Base-by-base conservation (phyloP, 768 basidiomycete genomes). In the Cytidiella melzeri region DNA sequence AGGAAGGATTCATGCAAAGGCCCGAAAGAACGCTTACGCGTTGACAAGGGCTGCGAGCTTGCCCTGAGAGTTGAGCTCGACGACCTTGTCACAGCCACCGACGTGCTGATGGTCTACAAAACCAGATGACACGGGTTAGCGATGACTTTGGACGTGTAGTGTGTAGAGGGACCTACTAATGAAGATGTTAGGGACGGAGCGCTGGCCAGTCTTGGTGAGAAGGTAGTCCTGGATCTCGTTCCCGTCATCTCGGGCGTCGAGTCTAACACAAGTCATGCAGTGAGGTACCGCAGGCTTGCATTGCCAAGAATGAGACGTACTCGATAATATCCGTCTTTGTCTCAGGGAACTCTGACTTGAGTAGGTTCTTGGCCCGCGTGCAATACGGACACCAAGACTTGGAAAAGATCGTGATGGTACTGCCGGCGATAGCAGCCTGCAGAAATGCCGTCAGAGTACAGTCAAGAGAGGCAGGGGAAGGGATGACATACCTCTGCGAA, bases 101-200 rank as follows among this genome's bases (percentile, higher is more conserved):
- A 83, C 67, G 52, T 83, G 81, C 58, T 75, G 46, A 55, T 74
- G 61, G 48, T 71, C 79, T 82, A 41, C 0, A 21, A 26, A 20
- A 23, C 5, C 15, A 38, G 38, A 15, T 20, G n/a, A n/a, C 19
- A 13, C 12, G n/a, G 4, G 51, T 37, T n/a, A 27, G 43, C 6
- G 15, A 34, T n/a, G 12, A 5, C 34, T 43, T 18, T 23, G 7
- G 12, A 3, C 23, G 12, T 21, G 12, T 23, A 23, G 20, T 34
- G 12, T n/a, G 23, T 10, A 9, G 19, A 24, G 20, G 9, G 27
- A 62, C 73, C 45, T 52, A 87, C 85, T 76, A 60, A 91, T 75
- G 69, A 87, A 92, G 50, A 87, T 73, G 60, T 81, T 86, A 25
- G 89, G 89, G 4, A 92, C 89, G 10, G 83, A 84, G 19, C 76